Conservation (phyloP, 2,329 filamentous ascomycete species). For the Aspergillus sclerotialis region DNA sequence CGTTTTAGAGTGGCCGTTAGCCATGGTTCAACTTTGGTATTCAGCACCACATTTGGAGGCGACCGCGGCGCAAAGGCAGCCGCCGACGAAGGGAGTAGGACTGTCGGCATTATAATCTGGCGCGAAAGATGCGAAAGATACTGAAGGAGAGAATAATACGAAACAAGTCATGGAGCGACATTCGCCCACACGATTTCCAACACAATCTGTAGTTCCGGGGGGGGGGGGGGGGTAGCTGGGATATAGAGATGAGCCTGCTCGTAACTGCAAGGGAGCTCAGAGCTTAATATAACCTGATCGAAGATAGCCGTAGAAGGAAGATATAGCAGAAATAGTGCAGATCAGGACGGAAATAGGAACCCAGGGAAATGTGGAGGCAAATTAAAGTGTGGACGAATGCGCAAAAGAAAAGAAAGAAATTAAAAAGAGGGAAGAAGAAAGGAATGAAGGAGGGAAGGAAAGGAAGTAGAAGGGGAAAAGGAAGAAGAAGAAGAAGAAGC, state of each 20-base stretch:
- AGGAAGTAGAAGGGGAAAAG: slow-evolving; percentile 7
- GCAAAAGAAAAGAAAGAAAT: slow-evolving; percentile 21
- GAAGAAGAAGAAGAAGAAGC: slow-evolving; percentile 12
- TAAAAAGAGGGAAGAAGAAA: slow-evolving; percentile 17
- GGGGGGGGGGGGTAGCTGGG: background rate
- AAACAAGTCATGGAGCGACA: slow-evolving; percentile 29
- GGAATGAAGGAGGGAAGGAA: slow-evolving; percentile 8
- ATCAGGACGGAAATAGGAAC: slow-evolving; percentile 4
- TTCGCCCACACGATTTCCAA: slow-evolving; percentile 28
- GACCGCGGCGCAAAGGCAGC: slow-evolving; percentile 92
- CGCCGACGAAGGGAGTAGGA: slow-evolving; percentile 89
- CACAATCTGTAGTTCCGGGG: slow-evolving; percentile 3
- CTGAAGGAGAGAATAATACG: slow-evolving; percentile 21
- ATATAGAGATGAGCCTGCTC: too few species aligned
- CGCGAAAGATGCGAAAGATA: slow-evolving; percentile 49
- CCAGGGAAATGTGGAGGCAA: slow-evolving; percentile 10
- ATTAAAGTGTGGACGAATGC: slow-evolving; percentile 31
- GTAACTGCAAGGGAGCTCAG: too few species aligned
- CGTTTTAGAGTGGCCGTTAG: slow-evolving; percentile 93
- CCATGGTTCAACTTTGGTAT: slow-evolving; percentile 90
- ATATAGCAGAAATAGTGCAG: slow-evolving; percentile 3
- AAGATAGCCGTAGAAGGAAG: background rate
- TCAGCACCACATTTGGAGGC: slow-evolving; percentile 89
- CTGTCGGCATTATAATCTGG: slow-evolving; percentile 71
- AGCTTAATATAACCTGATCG: too few species aligned